These are phyloP conservation scores for Pseudopyricularia javanii DNA, from an alignment of 2,329 filamentous ascomycete genomes.

Conservation along the genomic window DNA sequence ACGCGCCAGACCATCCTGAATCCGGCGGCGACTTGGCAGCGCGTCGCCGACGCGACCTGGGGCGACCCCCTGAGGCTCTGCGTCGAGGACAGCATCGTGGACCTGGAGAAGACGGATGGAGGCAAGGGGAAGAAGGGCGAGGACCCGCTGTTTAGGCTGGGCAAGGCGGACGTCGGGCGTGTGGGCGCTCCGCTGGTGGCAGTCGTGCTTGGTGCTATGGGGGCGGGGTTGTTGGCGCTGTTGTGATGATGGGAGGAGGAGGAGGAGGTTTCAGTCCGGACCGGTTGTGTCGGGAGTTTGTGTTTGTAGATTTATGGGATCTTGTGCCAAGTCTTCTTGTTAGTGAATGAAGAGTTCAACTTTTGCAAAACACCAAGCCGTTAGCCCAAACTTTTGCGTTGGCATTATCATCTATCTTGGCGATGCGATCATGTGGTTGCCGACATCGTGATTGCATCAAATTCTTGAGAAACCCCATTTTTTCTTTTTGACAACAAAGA, in stretches of 20 bases:
- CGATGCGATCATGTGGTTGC: too few relatives aligned
- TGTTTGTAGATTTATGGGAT: too few relatives aligned
- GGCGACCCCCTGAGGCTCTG: conserved; percentile 16
- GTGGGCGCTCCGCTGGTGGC: neutral
- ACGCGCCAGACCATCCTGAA: conserved; percentile 33
- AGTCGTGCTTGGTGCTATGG: neutral
- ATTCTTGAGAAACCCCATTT: too few relatives aligned
- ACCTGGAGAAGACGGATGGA: conserved; percentile 6
- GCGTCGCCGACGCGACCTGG: conserved; percentile 23
- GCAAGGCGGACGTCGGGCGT: neutral
- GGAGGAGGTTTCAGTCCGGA: neutral
- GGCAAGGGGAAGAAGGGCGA: neutral
- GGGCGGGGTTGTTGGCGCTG: neutral
- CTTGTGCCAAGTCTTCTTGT: too few relatives aligned
- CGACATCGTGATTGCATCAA: too few relatives aligned
- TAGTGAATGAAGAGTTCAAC: too few relatives aligned
- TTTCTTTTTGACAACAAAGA: neutral
- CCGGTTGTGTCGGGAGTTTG: neutral
- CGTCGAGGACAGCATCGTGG: conserved; percentile 17
- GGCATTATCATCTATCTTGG: too few relatives aligned
- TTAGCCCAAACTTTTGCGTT: too few relatives aligned
- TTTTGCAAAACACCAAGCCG: too few relatives aligned
- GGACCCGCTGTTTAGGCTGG: conserved; percentile 2
- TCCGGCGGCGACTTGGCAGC: conserved; percentile 27
- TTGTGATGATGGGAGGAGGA: neutral